phyloP scores from a whole-genome alignment of 2,329 filamentous ascomycete species.

The Fusarium tuaranense region DNA sequence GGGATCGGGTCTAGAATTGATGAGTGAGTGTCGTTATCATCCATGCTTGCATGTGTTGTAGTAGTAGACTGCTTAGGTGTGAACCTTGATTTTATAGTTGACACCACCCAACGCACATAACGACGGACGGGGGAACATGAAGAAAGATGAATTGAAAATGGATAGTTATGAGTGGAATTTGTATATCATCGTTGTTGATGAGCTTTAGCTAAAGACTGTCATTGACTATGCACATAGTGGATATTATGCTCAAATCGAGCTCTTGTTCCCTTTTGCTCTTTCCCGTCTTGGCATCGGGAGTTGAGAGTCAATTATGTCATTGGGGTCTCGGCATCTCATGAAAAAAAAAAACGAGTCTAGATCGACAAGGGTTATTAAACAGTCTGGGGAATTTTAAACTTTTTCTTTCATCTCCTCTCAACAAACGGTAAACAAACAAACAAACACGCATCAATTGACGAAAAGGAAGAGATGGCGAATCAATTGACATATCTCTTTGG shows the following conservation, averaged over 20 bases:
- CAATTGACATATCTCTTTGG: conserved; percentile 54
- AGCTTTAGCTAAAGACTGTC: not conserved
- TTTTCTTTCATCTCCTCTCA: not conserved
- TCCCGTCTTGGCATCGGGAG: conserved; percentile 1
- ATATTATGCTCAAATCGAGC: not conserved
- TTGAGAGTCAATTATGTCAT: conserved; percentile 5
- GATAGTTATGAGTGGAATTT: not conserved
- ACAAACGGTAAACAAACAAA: not conserved
- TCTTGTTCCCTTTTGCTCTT: not conserved
- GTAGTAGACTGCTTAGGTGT: conserved; percentile 35
- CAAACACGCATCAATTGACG: not conserved
- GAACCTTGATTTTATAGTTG: conserved; percentile 29
- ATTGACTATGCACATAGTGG: not conserved
- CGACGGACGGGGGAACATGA: not conserved
- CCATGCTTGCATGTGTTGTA: not conserved
- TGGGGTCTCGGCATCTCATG: not conserved
- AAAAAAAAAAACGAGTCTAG: not conserved
- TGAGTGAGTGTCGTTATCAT: not conserved
- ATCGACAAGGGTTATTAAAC: not conserved
- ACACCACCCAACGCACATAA: not conserved
- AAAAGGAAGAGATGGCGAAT: conserved; percentile 19
- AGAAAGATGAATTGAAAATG: not conserved
- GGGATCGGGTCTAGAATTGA: not conserved
- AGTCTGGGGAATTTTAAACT: not conserved
- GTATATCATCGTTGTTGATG: not conserved